These are phyloP conservation scores for Trichoderma sp. DNA, from an alignment of 2,329 filamentous ascomycete species.

Conservation along the genomic window DNA sequence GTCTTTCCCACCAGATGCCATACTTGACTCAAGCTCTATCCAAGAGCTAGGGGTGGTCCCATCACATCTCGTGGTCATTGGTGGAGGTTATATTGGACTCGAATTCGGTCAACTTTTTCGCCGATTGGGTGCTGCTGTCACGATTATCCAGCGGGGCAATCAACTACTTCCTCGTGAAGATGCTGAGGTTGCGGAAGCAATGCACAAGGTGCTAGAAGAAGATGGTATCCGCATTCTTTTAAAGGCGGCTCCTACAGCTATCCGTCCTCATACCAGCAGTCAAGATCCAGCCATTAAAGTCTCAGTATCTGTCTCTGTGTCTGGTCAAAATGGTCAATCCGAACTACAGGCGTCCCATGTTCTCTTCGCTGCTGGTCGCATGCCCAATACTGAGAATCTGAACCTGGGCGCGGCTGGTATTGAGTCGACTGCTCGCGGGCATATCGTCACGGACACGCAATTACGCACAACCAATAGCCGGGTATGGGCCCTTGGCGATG, in stretches of 20 bases:
- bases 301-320: slow-evolving; percentile 23
- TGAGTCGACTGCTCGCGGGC: slow-evolving; percentile 39
- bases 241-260: slow-evolving; percentile 29
- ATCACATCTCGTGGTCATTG: slow-evolving; percentile 48
- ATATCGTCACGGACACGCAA: slow-evolving; percentile 43
- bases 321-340: neutral
- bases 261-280: neutral
- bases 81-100: slow-evolving; percentile 51
- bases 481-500: slow-evolving; percentile 51
- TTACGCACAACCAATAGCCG: slow-evolving; percentile 43
- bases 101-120: slow-evolving; percentile 54
- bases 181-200: slow-evolving; percentile 42
- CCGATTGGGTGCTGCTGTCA: slow-evolving; percentile 48
- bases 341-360: slow-evolving; percentile 40
- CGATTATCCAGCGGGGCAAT: slow-evolving; percentile 43
- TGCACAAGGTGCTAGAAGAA: slow-evolving; percentile 43
- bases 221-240: slow-evolving; percentile 47
- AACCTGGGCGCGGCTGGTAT: slow-evolving; percentile 42
- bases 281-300: slow-evolving; percentile 4
- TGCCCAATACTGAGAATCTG: slow-evolving; percentile 48
- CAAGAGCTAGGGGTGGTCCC: slow-evolving; percentile 45
- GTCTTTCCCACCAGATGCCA: neutral
- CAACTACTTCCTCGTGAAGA: slow-evolving; percentile 48
- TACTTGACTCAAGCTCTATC: slow-evolving; percentile 48
- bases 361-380: slow-evolving; percentile 48